Evolutionary conservation across 805 yeast species (phyloP), one percentile per base, ranked within the genome.

Genomic region (Torulaspora gathmanii): DNA sequence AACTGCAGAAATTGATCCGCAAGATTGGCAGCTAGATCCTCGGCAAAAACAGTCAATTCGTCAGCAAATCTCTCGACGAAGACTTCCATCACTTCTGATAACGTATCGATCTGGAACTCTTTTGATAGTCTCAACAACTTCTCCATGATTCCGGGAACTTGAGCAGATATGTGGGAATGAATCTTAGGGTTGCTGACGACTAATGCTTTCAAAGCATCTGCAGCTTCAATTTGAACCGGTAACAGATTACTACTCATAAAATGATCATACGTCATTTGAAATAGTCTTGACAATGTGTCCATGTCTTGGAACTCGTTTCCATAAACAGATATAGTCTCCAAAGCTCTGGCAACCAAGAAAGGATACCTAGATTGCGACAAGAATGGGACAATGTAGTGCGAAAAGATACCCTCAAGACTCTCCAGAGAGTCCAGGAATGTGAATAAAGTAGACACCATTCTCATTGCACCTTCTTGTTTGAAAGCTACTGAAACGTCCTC

Each of bases 31-130:
- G 82, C 82, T 43, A 85, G 65, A 49, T 83, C 83, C 19, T 73
- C 67, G 5, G 95, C 91, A 67, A 86, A 91, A 15, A 98, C 97
- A 40, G 89, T 87, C 51, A 93, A 72, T 65, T 91, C 95, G 45
- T 79, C 83, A 1, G 95, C 77, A 65, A 86, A 95, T 49, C 78
- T 75, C 58, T 89, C 96, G 27, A 93, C 96, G 62, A 93, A 87
- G 45, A 88, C 89, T 68, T 93, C 98, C 82, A 93, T 88, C n/a
- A 91, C 95, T 39, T 81, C 84, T 6, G 95, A 78, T 17, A 93
- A 72, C 29, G 87, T 77, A 58, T 95, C 99, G 51, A 83, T 77
- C 58, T 93, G 99, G 55, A 88, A 82, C 44, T 80, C 78, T 60
- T 85, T 82, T 5, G 95, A 83, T 33, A 93, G 67, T 30, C 78